Base-by-base conservation (phyloP, 2,329 filamentous ascomycete species). In the Penicillium sp. region DNA sequence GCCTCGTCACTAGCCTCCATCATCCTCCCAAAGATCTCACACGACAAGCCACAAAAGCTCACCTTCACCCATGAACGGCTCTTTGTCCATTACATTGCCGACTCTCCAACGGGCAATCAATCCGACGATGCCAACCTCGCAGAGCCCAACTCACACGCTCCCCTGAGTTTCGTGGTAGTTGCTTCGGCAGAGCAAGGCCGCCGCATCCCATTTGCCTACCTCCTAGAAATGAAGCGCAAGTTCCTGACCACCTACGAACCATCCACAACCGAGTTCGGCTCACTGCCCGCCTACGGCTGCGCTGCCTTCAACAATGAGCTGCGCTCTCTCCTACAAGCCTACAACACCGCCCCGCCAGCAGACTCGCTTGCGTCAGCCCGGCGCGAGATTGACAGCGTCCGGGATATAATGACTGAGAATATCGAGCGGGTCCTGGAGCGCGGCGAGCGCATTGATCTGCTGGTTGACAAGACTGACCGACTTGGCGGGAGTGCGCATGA, bases 381-480 rank as follows among this genome's bases (percentile, higher is more conserved):
- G 76, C 83, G 86, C 56, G 94, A 97, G 78, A 97, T 99, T 68
- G 93, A 97, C 65, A 93, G 91, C 69, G 92, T 96, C 51, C 81
- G 89, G 56, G 90, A 92, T 62, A 95, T 96, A 73, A 96, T 96
- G 93, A 95, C 91, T 56, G 87, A 92, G 79, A 96, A 96, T 73
- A 96, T 97, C 64, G 93, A 96, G 81, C 85, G 89, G 52, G 83
- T 96, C 62, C 79, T 96, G 41, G 91, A 96, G 82, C 82, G 93
- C 35, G 93, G 94, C 38, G 94, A 99, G 83, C 83, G 93, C 63
- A 93, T 99, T 71, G 92, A 97, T 77, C 76, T 97, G 66, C 79
- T 99, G 46, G 93, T 99, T 23, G 93, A 97, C 75, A 97, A 99
- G 86, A 99, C 95, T 49, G 93, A 97, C 73, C 83, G 92, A 43